These are phyloP conservation scores for Eucalyptus guilfoylei DNA, from an alignment of 345 rosid genomes.

Conservation along the genomic window DNA sequence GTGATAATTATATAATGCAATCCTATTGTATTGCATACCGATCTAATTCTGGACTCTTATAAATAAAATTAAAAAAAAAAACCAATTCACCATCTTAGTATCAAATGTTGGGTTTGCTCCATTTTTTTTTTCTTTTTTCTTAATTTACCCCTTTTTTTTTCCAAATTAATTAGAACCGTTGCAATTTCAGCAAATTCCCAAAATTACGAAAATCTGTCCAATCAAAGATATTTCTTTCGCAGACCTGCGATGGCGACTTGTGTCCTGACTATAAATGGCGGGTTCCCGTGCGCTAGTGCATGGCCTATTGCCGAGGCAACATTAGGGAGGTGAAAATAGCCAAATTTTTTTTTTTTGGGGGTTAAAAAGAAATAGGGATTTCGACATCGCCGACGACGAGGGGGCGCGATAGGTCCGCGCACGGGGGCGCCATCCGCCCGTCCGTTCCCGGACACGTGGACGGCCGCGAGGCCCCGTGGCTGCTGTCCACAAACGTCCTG, in stretches of 20 bases:
- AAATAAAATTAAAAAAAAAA: not conserved
- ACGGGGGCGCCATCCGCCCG: slow-evolving; percentile 8
- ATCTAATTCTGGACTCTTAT: not conserved
- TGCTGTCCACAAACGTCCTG: slow-evolving; percentile 43
- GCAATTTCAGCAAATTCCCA: not conserved
- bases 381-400: not conserved
- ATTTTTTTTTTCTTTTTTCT: not conserved
- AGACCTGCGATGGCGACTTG: not conserved
- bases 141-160: not conserved
- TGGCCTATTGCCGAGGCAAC: not conserved
- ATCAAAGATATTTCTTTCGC: not conserved
- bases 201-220: not conserved
- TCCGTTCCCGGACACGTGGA: slow-evolving; percentile 33
- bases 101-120: not conserved
- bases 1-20: not conserved
- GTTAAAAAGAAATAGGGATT: not conserved
- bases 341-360: too few relatives aligned
- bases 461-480: not conserved
- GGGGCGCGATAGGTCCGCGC: not conserved
- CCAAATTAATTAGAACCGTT: not conserved
- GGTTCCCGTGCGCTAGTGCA: not conserved
- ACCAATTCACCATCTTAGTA: not conserved
- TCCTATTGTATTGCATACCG: not conserved
- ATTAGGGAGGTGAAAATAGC: not conserved
- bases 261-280: not conserved